phyloP scores from a whole-genome alignment of 805 yeast species.

The Yarrowia osloensis region DNA sequence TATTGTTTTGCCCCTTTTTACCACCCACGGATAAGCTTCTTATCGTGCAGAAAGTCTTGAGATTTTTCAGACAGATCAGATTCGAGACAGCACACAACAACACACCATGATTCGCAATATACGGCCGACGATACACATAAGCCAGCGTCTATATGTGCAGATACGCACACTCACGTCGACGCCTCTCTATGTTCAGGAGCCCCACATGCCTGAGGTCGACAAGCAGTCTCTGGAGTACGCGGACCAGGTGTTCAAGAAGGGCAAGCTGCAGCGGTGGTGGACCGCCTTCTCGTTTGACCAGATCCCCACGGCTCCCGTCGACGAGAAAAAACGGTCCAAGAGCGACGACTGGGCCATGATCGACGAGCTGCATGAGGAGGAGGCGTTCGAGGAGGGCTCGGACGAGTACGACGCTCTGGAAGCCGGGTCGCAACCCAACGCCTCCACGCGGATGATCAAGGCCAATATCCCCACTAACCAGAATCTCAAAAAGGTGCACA shows the following conservation, averaged over 20 bases:
- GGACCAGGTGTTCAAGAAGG: conserved; percentile 20
- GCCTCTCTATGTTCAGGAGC: conserved; percentile 15
- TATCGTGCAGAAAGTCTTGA: not conserved
- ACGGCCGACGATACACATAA: not conserved
- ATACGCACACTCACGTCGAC: conserved; percentile 8
- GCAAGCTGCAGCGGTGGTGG: conserved; percentile 25
- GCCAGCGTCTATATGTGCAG: not conserved
- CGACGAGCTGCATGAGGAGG: conserved; percentile 2
- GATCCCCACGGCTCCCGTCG: conserved; percentile 26
- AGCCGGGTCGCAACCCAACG: not conserved
- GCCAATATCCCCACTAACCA: conserved; percentile 28
- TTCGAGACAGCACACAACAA: not conserved
- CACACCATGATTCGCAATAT: not conserved
- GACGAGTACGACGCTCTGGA: not conserved
- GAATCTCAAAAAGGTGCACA: conserved; percentile 25
- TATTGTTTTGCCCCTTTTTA: no score
- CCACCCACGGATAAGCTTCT: conserved; percentile 9
- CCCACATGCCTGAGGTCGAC: conserved; percentile 10
- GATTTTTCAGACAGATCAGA: not conserved
- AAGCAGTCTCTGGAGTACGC: conserved; percentile 10
- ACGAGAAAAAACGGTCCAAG: conserved; percentile 4
- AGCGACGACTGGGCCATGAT: conserved; percentile 27
- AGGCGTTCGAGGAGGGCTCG: conserved; percentile 5
- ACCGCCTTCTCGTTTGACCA: conserved; percentile 22
- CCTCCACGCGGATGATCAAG: conserved; percentile 10